Conservation (phyloP, 129 eudicot species). For the Flaveria robusta region DNA sequence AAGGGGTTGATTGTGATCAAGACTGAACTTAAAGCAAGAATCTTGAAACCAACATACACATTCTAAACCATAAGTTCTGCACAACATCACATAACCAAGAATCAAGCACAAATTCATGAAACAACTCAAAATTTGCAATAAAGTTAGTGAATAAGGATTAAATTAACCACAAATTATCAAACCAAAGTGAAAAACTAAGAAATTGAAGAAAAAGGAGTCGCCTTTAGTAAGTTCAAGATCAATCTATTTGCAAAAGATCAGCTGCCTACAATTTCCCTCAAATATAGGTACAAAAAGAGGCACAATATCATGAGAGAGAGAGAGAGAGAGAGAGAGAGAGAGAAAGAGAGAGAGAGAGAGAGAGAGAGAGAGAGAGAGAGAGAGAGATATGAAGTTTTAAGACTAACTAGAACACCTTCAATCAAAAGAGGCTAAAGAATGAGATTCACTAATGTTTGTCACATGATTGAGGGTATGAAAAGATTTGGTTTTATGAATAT, state of each 20-base stretch:
- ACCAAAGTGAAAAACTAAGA: not conserved
- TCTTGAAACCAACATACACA: slow-evolving; percentile 5
- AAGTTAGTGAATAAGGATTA: slow-evolving; percentile 13
- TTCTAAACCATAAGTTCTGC: slow-evolving; percentile 1
- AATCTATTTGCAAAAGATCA: slow-evolving; percentile 5
- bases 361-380: not conserved
- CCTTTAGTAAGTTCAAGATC: slow-evolving; percentile 25
- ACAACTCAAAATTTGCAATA: slow-evolving; percentile 22
- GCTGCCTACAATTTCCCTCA: not conserved
- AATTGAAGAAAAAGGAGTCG: not conserved
- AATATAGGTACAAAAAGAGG: not conserved
- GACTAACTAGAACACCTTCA: slow-evolving; percentile 9
- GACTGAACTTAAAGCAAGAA: slow-evolving; percentile 1
- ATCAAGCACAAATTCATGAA: slow-evolving; percentile 6
- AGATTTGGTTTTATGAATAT: slow-evolving; percentile 6
- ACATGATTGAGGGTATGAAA: slow-evolving; percentile 4
- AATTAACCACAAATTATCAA: slow-evolving; percentile 18
- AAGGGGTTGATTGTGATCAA: not conserved
- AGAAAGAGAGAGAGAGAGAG: not conserved
- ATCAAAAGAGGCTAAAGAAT: slow-evolving; percentile 5
- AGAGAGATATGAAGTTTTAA: not conserved
- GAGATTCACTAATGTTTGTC: not conserved
- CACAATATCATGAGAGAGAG: not conserved
- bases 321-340: not conserved
- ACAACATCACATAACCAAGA: slow-evolving; percentile 19